Base-by-base conservation (phyloP, 1,284 basidiomycete species). In the Termitomyces sp. region DNA sequence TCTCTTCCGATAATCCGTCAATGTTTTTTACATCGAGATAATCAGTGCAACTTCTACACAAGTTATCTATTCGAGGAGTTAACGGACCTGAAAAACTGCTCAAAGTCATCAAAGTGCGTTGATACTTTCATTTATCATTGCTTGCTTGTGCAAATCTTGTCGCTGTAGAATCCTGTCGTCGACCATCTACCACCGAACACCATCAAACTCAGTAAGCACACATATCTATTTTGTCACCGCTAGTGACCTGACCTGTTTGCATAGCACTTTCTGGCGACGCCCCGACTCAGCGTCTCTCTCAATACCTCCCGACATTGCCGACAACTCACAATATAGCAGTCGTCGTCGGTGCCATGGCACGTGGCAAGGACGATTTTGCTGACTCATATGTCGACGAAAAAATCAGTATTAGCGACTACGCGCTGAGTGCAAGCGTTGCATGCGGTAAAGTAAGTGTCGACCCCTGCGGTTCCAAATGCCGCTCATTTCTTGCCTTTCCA, bases 301-400 rank as follows among this genome's bases (percentile, higher is more conserved):
- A 81, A 58, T 98, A 94, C 72, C 77, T 99, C 26, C 71, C 72
- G 1, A 72, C 72, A 0, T 52, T 76, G 2, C 95, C 96, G 0
- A 79, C 88, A 55, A 90, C 92, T 10, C 93, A 97, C 64, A 88
- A 87, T 35, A 76, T 99, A 54, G 94, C 93, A 11, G 91, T 99
- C 49, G 98, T 98, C 66, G 93, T 99, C 46, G 97, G 96, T 53
- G 96, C 97, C 16, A 97, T 97, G 94, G 94, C 94, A 2, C 78
- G 94, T 57, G 94, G 93, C 8, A 86, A 85, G 58, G 96, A 99
- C 65, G 93, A 95, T 73, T 99, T 99, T 75, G 96, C 97, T 10
- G 97, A 99, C 71, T 90, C 81, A n/a, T 72, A 92, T 58, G 91
- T 97, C 0, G 96, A 99, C 67, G 90, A 97, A 71, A 99, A 99